Evolutionary conservation across 23 red algal species (phyloP).

Genomic region (Gracilaria domingensis): DNA sequence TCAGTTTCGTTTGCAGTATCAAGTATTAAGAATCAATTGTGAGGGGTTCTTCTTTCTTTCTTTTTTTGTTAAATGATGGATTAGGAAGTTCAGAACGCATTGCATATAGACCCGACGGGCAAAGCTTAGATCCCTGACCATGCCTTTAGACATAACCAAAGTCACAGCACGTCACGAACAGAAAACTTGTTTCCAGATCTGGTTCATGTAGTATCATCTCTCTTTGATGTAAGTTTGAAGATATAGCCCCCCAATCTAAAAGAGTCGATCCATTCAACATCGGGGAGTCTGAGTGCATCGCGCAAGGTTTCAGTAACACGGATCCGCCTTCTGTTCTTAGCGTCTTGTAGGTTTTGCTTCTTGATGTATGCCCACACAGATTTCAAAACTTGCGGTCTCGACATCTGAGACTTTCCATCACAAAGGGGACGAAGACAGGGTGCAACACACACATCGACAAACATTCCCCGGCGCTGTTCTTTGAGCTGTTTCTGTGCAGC

Average conservation of each 20-base stretch:
- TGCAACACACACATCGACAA: conserved; percentile 21
- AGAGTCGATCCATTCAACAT: conserved; percentile 42
- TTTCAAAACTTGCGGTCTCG: conserved; percentile 49
- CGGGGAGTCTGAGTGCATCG: conserved; percentile 27
- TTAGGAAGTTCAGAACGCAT: too few relatives aligned
- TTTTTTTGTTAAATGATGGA: too few relatives aligned
- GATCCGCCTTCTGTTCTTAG: conserved; percentile 31
- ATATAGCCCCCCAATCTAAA: conserved; percentile 50
- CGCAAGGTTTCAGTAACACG: conserved; percentile 40
- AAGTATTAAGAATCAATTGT: too few relatives aligned
- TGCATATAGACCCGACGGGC: too few relatives aligned
- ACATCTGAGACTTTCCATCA: conserved; percentile 33
- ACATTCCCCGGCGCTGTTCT: conserved; percentile 40
- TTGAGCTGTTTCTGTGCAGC: conserved; percentile 2
- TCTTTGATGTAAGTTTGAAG: background rate
- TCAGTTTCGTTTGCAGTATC: too few relatives aligned
- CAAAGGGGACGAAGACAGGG: conserved; percentile 26
- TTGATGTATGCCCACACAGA: conserved; percentile 58
- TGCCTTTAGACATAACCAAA: background rate
- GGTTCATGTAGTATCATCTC: background rate
- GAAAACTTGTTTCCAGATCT: too few relatives aligned
- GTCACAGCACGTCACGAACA: background rate
- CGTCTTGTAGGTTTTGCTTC: conserved; percentile 26
- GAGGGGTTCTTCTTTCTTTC: too few relatives aligned
- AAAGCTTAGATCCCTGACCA: too few relatives aligned